phyloP scores from a whole-genome alignment of 1,284 basidiomycete species.

The Cystobasidium sp. region DNA sequence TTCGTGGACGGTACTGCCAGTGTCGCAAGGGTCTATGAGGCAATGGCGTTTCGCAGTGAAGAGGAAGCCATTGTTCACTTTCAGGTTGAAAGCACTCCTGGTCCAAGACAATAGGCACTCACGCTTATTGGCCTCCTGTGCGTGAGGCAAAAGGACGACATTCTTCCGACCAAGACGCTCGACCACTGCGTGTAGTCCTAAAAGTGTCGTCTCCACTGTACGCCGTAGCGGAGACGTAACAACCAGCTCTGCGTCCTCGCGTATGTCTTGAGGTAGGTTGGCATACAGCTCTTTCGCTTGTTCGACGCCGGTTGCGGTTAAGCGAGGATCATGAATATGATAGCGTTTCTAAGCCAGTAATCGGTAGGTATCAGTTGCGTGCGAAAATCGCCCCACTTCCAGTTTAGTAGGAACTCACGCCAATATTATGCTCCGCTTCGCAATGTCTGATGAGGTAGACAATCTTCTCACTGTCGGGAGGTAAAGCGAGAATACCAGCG shows the following conservation, averaged over 20 bases:
- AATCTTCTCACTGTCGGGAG: conserved; percentile 6
- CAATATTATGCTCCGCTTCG: conserved; percentile 38
- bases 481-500: not conserved
- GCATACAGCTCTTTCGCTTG: conserved; percentile 12
- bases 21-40: conserved; percentile 32
- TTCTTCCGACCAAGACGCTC: conserved; percentile 13
- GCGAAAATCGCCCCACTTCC: too few relatives aligned
- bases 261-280: not conserved
- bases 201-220: conserved; percentile 24
- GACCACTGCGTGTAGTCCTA: not conserved
- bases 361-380: too few relatives aligned
- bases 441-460: conserved; percentile 32
- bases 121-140: conserved; percentile 26
- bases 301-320: conserved; percentile 6
- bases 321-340: conserved; percentile 13
- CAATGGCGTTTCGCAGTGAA: too few relatives aligned
- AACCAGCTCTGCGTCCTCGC: not conserved
- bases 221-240: conserved; percentile 24
- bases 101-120: not conserved
- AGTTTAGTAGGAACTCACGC: conserved; percentile 6
- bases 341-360: conserved; percentile 5
- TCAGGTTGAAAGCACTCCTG: not conserved
- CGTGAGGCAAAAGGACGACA: conserved; percentile 29
- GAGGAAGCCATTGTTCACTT: too few relatives aligned
- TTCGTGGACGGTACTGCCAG: not conserved